phyloP scores from a whole-genome alignment of 805 yeast genomes.

The Myxozyma nipponensis region DNA sequence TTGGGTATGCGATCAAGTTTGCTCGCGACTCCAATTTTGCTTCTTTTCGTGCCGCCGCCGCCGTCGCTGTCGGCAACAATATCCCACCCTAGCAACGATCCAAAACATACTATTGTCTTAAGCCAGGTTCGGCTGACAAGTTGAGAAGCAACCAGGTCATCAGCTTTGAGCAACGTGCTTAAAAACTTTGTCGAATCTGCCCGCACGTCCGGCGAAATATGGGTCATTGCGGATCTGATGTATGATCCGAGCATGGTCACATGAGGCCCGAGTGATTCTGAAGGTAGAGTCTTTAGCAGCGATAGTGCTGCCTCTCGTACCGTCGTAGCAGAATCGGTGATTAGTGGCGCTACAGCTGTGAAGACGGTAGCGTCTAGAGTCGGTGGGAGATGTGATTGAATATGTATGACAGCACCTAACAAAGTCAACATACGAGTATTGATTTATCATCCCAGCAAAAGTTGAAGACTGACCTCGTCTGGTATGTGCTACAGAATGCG shows the following conservation, averaged over 20 bases:
- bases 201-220: constrained; percentile 71
- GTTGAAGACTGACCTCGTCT: constrained; percentile 53
- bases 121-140: constrained; percentile 62
- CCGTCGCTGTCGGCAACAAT: constrained; percentile 3
- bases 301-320: constrained; percentile 61
- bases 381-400: constrained; percentile 34
- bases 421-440: not conserved
- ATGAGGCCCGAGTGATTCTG: constrained; percentile 36
- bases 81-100: constrained; percentile 71
- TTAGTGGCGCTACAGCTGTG: constrained; percentile 55
- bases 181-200: constrained; percentile 70
- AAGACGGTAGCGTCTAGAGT: constrained; percentile 46
- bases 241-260: constrained; percentile 50
- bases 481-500: constrained; percentile 67
- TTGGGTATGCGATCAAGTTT: constrained; percentile 32
- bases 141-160: constrained; percentile 40
- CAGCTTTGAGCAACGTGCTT: constrained; percentile 50
- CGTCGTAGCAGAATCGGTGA: constrained; percentile 59
- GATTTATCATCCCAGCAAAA: not conserved
- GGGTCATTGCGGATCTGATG: constrained; percentile 90
- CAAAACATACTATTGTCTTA: constrained; percentile 62
- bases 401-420: constrained; percentile 49
- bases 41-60: not conserved
- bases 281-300: constrained; percentile 34
- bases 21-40: constrained; percentile 30